Conservation (phyloP, 345 rosid genomes). For the Arabidopsis thaliana region TAIR10.1 NC_003075.7:14596001-14596500, state of each 20-base stretch:
- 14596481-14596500: slow-evolving; percentile 73
- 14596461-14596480: slow-evolving; percentile 74
- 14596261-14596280: slow-evolving; percentile 73
- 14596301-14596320: slow-evolving; percentile 79
- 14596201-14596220: background rate
- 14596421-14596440: background rate
- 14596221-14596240: background rate
- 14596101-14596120: slow-evolving; percentile 82
- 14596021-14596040: background rate
- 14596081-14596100: slow-evolving; percentile 79
- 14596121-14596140: slow-evolving; percentile 28
- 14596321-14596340: slow-evolving; percentile 60
- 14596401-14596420: slow-evolving; percentile 8
- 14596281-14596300: slow-evolving; percentile 84
- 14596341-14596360: slow-evolving; percentile 79
- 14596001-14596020: background rate
- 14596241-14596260: slow-evolving; percentile 62
- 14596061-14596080: slow-evolving; percentile 77
- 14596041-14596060: slow-evolving; percentile 49
- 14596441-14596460: slow-evolving; percentile 20
- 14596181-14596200: background rate
- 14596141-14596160: background rate
- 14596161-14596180: background rate
- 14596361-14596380: slow-evolving; percentile 51
- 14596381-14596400: slow-evolving; percentile 2